Conservation (phyloP, 257 asterid genomes). For the Solanum clarkiae region DNA sequence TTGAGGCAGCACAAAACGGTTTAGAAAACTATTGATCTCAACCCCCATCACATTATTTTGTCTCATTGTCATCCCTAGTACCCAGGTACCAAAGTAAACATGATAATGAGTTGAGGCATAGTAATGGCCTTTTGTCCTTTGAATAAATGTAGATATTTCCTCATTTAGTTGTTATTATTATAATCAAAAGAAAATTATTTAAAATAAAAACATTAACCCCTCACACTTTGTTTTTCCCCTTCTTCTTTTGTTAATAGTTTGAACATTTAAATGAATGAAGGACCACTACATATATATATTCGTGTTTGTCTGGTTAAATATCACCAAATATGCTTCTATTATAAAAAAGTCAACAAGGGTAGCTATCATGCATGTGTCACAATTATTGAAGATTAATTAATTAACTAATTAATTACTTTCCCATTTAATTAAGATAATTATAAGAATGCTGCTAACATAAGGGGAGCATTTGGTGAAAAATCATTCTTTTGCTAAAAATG, state of each 20-base stretch:
- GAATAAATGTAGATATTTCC: not conserved
- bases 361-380: not conserved
- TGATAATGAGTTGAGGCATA: not conserved
- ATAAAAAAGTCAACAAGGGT: not conserved
- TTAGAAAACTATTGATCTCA: no score
- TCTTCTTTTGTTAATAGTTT: not conserved
- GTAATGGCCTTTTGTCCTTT: not conserved
- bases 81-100: not conserved
- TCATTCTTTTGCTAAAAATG: not conserved
- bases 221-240: not conserved
- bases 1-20: rapidly evolving
- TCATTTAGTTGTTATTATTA: not conserved
- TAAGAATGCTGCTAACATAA: not conserved
- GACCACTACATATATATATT: not conserved
- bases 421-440: not conserved
- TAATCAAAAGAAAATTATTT: not conserved
- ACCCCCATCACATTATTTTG: no score
- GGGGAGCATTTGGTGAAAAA: not conserved
- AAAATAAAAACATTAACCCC: not conserved
- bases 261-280: not conserved
- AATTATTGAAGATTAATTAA: not conserved
- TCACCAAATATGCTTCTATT: not conserved
- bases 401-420: not conserved
- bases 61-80: no score
- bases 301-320: not conserved